phyloP scores from a whole-genome alignment of 192 early-diverging fungal genomes.

The Coemansia aciculifera region DNA sequence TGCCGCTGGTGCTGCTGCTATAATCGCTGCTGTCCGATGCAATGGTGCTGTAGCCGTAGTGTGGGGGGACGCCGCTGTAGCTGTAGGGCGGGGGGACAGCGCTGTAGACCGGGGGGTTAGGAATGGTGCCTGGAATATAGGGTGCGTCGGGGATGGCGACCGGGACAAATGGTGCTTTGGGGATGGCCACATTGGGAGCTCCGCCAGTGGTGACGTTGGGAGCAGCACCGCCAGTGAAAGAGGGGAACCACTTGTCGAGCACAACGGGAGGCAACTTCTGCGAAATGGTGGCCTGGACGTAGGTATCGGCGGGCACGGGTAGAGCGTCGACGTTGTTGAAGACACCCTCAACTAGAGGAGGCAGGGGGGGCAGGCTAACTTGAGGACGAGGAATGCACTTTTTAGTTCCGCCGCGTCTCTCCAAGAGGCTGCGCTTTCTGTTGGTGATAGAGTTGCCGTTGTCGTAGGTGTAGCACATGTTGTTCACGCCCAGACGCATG shows the following conservation, averaged over 20 bases:
- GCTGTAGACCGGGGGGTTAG: constrained; percentile 10
- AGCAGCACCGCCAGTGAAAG: constrained; percentile 4
- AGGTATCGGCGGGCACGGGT: constrained; percentile 22
- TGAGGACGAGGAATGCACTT: constrained; percentile 45
- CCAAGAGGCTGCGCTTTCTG: constrained; percentile 11
- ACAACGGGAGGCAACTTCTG: constrained; percentile 19
- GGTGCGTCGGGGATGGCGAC: neutral
- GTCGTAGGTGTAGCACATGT: constrained; percentile 55
- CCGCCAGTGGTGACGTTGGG: neutral
- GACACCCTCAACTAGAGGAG: constrained; percentile 38
- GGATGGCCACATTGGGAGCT: neutral
- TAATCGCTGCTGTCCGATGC: neutral
- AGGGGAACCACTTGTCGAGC: constrained; percentile 55
- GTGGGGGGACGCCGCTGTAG: constrained; percentile 17
- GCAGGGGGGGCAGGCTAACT: constrained; percentile 1
- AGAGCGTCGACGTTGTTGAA: constrained; percentile 37
- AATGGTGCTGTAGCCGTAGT: neutral
- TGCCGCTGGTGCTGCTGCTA: too few species aligned
- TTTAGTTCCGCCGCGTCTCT: constrained; percentile 32
- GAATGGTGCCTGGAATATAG: neutral
- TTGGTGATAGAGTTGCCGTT: constrained; percentile 28
- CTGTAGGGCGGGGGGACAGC: constrained; percentile 12
- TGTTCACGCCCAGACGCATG: constrained; percentile 36
- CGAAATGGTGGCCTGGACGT: constrained; percentile 29
- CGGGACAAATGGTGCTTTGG: neutral